Evolutionary conservation across 2,329 filamentous ascomycete species (phyloP).

Genomic region (Macrophomina pseudophaseolina): DNA sequence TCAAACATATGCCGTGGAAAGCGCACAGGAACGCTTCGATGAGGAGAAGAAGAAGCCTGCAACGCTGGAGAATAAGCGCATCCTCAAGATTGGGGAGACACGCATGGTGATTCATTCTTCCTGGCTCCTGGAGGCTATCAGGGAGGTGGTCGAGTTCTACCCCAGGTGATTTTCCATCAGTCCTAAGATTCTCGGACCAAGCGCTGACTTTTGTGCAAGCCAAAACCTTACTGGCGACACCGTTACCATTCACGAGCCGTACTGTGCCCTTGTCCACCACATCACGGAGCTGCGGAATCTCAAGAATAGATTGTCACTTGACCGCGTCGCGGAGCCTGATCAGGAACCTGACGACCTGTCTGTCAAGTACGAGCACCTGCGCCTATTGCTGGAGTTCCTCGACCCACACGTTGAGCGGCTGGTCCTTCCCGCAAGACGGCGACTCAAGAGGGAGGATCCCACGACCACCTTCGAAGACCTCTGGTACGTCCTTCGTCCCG

Average conservation of each 20-base stretch:
- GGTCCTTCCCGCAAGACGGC: not conserved
- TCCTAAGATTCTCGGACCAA: not conserved
- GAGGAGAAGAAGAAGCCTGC: conserved; percentile 9
- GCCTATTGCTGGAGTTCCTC: conserved; percentile 19
- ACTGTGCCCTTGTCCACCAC: conserved; percentile 15
- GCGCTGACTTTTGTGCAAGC: not conserved
- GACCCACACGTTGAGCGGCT: conserved; percentile 17
- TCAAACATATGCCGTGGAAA: not conserved
- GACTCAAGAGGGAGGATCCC: conserved; percentile 16
- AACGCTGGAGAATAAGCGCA: conserved; percentile 16
- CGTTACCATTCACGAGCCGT: conserved; percentile 19
- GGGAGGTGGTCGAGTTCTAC: conserved; percentile 22
- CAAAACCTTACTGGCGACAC: conserved; percentile 22
- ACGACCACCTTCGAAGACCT: conserved; percentile 19
- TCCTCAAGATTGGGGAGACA: conserved; percentile 12
- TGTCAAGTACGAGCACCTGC: conserved; percentile 22
- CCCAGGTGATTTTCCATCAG: not conserved
- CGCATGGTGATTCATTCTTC: conserved; percentile 18
- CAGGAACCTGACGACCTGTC: conserved; percentile 12
- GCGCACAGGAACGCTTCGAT: not conserved
- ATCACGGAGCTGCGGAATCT: conserved; percentile 19
- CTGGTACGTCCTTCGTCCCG: conserved; percentile 23
- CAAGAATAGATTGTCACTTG: conserved; percentile 6
- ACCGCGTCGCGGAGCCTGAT: conserved; percentile 1
- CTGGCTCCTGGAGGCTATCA: conserved; percentile 20